A percentile compares a stretch with the other conserved stretches of the same genome.
Conservation (phyloP, 176 grass and related monocot genomes). For the Rhipidocladum racemiflorum region DNA sequence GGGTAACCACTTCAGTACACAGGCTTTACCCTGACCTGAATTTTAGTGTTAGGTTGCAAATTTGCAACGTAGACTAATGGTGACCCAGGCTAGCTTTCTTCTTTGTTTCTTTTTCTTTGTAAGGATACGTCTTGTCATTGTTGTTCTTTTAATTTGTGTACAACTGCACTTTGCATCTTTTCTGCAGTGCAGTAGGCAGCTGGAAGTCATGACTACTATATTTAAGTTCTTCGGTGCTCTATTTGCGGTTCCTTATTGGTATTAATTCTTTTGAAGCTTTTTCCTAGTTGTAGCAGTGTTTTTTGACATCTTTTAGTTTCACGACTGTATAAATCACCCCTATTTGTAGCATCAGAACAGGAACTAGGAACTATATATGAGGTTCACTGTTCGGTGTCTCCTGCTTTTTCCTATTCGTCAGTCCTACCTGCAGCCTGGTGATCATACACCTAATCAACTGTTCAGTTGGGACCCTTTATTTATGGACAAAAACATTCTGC, state of each 20-base stretch:
- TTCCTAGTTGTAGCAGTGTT: background rate
- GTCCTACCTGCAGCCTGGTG: conserved; percentile 2
- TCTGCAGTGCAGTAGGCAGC: background rate
- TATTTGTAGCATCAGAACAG: conserved; percentile 2
- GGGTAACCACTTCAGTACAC: background rate
- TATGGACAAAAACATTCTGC: conserved; percentile 20
- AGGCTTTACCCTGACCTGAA: background rate
- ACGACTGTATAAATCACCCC: background rate
- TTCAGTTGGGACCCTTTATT: background rate
- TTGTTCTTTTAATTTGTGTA: conserved; percentile 31
- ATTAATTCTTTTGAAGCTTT: background rate
- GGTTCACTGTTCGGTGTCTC: background rate
- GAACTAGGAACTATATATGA: background rate
- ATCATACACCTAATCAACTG: conserved; percentile 25
- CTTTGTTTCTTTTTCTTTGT: conserved; percentile 11
- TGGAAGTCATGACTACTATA: conserved; percentile 18
- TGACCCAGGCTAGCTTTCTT: conserved; percentile 9
- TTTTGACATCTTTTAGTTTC: background rate
- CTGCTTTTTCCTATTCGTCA: background rate
- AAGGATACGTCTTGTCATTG: conserved; percentile 34
- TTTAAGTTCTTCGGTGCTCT: background rate
- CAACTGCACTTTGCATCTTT: conserved; percentile 37
- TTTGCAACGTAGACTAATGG: background rate
- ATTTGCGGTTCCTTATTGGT: background rate
- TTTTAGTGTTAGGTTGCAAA: background rate